Evolutionary conservation across 1,284 basidiomycete species (phyloP).

Genomic region (Termitomyces sp.): DNA sequence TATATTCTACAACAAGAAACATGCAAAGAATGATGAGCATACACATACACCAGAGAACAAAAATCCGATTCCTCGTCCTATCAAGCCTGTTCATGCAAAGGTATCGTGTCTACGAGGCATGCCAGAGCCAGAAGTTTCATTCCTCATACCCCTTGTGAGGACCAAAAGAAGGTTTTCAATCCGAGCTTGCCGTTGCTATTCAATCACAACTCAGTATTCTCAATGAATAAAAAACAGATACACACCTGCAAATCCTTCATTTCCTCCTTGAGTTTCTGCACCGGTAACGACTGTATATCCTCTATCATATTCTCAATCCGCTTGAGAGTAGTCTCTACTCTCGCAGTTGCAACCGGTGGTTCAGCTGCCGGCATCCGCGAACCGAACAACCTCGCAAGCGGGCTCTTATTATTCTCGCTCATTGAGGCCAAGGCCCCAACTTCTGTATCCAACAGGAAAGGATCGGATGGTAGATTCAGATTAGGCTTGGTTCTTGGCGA

Average conservation of each 20-base stretch:
- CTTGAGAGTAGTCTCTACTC: slow-evolving; percentile 39
- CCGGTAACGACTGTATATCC: slow-evolving; percentile 55
- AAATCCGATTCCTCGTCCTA: no score
- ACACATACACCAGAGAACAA: background rate
- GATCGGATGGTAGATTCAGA: slow-evolving; percentile 9
- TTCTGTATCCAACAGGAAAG: slow-evolving; percentile 1
- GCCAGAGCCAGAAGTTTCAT: slow-evolving; percentile 23
- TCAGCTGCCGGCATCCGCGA: slow-evolving; percentile 22
- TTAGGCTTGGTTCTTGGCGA: slow-evolving; percentile 10
- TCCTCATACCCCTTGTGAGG: slow-evolving; percentile 46
- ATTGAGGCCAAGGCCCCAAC: background rate
- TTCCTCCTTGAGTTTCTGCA: slow-evolving; percentile 64
- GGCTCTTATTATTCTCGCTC: slow-evolving; percentile 32
- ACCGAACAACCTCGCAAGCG: slow-evolving; percentile 49
- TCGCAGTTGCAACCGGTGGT: slow-evolving; percentile 23
- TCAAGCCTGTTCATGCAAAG: background rate
- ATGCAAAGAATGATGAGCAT: background rate
- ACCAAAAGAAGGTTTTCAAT: slow-evolving; percentile 66
- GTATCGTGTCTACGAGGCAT: slow-evolving; percentile 3
- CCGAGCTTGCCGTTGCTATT: slow-evolving; percentile 69
- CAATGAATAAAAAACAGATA: slow-evolving; percentile 3
- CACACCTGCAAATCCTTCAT: slow-evolving; percentile 74
- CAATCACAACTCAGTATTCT: background rate
- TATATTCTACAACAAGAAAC: background rate
- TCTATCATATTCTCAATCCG: slow-evolving; percentile 59